Evolutionary conservation across 176 grass and related monocot genomes (phyloP), one percentile per base, ranked within the genome.

Genomic region (Musa schizocarpa): DNA sequence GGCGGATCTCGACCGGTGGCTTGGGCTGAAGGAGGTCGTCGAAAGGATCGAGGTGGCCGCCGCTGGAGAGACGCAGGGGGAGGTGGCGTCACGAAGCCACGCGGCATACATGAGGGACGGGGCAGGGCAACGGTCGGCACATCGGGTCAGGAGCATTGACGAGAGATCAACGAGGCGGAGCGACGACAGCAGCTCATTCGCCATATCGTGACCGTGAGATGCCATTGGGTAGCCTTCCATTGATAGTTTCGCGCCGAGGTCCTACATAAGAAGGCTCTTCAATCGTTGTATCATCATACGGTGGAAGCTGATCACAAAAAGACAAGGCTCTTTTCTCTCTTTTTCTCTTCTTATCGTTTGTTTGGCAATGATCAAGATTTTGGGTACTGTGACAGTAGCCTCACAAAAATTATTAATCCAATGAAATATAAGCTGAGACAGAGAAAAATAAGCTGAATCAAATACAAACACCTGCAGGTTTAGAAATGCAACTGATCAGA

Each of bases 11-110:
- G 86, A 87, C 7, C 90, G 50, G 74, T 78, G 95, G 57, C 82
- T 82, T 0, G 70, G 78, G 57, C 88, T 94, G 90, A 87, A 84
- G 9, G 80, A 82, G 25, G 84, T 75, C 1, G 79, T 69, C 21
- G 81, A 76, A 10, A 87, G 71, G 78, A 89, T 98, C 72, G 90
- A 91, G 64, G 80, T 77, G 56, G 72, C 26, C 26, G 1, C 2
- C 34, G 34, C 4, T 3, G 34, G 9, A 9, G 68, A 73, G 29
- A 12, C 67, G 11, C 23, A 20, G 14, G 27, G 64, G 29, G 1
- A 62, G 48, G 21, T 43, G 62, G 56, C 50, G 52, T 84, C 83
- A 17, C 17, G 34, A 8, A n/a, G 16, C 13, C 84, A 90, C 56
- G 82, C 86, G 12, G 29, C 63, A 25, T 84, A 82, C 77, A 85